These are phyloP conservation scores for Guyanaporus albipodus DNA, from an alignment of 768 basidiomycete genomes.

Conservation along the genomic window DNA sequence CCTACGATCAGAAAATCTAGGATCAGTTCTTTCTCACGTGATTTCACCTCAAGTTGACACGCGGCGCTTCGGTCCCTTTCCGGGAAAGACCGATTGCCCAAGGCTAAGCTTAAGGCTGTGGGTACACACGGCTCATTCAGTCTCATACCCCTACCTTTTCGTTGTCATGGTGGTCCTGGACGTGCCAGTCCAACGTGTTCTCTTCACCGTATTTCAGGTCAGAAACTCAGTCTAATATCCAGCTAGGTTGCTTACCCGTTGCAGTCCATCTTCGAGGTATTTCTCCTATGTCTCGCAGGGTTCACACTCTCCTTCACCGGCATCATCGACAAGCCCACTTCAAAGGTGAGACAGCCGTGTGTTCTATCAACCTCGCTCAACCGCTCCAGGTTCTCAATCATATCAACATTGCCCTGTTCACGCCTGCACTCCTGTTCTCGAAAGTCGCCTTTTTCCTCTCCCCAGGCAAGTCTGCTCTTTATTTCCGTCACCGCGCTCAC, in stretches of 20 bases:
- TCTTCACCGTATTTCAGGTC: slow-evolving; percentile 32
- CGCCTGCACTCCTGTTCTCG: slow-evolving; percentile 82
- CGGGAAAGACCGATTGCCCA: too few species aligned
- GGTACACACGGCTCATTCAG: too few species aligned
- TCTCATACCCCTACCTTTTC: background rate
- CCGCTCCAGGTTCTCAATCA: slow-evolving; percentile 62
- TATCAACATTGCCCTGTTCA: slow-evolving; percentile 87
- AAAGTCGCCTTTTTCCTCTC: slow-evolving; percentile 93
- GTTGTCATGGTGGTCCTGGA: slow-evolving; percentile 6
- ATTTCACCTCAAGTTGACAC: too few species aligned
- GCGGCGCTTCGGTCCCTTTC: too few species aligned
- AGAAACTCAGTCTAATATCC: accelerated
- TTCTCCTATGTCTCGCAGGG: slow-evolving; percentile 79
- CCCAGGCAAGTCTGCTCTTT: slow-evolving; percentile 48
- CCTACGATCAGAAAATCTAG: too few species aligned
- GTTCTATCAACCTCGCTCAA: background rate
- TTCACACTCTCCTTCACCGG: slow-evolving; percentile 75
- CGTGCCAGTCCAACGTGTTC: slow-evolving; percentile 12
- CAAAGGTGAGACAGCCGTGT: slow-evolving; percentile 53
- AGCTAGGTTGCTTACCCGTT: background rate
- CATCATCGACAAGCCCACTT: slow-evolving; percentile 84
- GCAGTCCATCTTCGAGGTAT: slow-evolving; percentile 87
- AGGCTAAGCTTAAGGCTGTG: too few species aligned
- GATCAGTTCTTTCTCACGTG: too few species aligned
- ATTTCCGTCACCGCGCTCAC: slow-evolving; percentile 1